Percentiles rank a stretch among this genome's conserved stretches.
phyloP scores from a whole-genome alignment of 2,329 filamentous ascomycete genomes.

The Mollisiaceae sp. region DNA sequence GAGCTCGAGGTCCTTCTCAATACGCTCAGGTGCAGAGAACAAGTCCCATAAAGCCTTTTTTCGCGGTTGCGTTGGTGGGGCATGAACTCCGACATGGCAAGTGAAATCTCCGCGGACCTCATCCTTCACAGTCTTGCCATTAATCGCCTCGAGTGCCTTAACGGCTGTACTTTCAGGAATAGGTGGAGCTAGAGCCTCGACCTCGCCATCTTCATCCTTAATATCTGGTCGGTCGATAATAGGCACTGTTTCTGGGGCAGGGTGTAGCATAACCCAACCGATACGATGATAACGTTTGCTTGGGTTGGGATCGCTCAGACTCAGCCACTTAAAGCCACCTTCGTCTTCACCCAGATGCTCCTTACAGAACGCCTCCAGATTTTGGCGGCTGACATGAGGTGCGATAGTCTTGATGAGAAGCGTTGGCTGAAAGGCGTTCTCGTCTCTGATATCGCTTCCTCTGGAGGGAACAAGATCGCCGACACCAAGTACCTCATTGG shows the following conservation, averaged over 20 bases:
- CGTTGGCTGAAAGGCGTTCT: slow-evolving; percentile 86
- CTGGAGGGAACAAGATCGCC: slow-evolving; percentile 85
- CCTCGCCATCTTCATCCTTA: slow-evolving; percentile 66
- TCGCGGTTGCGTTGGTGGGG: slow-evolving; percentile 80
- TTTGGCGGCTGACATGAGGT: slow-evolving; percentile 90
- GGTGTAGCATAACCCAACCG: slow-evolving; percentile 96
- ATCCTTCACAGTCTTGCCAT: slow-evolving; percentile 96
- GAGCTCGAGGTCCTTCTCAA: slow-evolving; percentile 86
- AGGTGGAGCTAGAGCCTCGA: slow-evolving; percentile 56
- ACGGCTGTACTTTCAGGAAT: slow-evolving; percentile 68
- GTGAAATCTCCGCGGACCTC: slow-evolving; percentile 94
- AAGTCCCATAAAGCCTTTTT: slow-evolving; percentile 98
- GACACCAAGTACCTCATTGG: slow-evolving; percentile 90
- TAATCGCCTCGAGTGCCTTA: slow-evolving; percentile 90
- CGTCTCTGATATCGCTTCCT: slow-evolving; percentile 87
- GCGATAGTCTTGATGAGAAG: slow-evolving; percentile 98
- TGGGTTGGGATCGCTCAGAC: slow-evolving; percentile 94
- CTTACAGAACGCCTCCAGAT: slow-evolving; percentile 92
- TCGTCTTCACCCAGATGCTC: slow-evolving; percentile 90
- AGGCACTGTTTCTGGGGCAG: slow-evolving; percentile 69
- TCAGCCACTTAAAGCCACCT: slow-evolving; percentile 94
- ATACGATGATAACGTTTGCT: slow-evolving; percentile 97
- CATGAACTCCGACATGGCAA: slow-evolving; percentile 95
- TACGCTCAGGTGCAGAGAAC: slow-evolving; percentile 91
- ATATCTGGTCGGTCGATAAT: slow-evolving; percentile 74